Evolutionary conservation across 257 asterid genomes (phyloP).

Genomic region (Lycium barbarum): DNA sequence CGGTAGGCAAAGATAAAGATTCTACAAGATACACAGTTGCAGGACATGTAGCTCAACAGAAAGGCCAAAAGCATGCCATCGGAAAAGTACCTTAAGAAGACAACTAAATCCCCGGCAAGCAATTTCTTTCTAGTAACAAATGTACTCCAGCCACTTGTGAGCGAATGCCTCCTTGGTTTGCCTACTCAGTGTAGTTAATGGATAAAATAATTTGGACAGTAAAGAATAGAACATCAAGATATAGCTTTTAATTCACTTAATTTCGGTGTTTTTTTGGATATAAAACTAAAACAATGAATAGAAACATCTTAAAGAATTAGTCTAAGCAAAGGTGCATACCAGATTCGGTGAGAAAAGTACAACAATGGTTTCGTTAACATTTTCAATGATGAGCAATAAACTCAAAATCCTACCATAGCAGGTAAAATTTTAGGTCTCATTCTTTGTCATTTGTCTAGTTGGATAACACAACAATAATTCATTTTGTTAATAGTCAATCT

Average conservation of each 20-base stretch:
- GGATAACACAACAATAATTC: background rate
- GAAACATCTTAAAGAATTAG: background rate
- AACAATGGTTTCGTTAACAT: background rate
- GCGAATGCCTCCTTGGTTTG: constrained; percentile 74
- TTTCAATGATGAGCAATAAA: constrained; percentile 6
- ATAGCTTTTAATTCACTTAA: too few species aligned
- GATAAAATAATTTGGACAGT: too few species aligned
- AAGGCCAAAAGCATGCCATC: background rate
- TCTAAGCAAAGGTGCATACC: background rate
- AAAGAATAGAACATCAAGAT: background rate
- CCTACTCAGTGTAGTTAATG: constrained; percentile 45
- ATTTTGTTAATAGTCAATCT: background rate
- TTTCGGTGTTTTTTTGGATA: background rate
- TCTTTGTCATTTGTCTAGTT: constrained; percentile 7
- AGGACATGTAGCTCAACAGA: background rate
- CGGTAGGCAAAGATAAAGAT: background rate
- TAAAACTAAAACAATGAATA: background rate
- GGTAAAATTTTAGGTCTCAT: background rate
- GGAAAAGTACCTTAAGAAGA: constrained; percentile 60
- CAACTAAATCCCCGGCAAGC: constrained; percentile 71
- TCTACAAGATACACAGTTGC: too few species aligned
- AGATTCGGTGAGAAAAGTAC: background rate
- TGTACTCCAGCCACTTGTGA: constrained; percentile 85
- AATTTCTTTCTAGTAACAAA: constrained; percentile 69
- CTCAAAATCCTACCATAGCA: background rate